These are phyloP conservation scores for Penicillium verrucosum DNA, from an alignment of 2,329 filamentous ascomycete species.

Conservation along the genomic window DNA sequence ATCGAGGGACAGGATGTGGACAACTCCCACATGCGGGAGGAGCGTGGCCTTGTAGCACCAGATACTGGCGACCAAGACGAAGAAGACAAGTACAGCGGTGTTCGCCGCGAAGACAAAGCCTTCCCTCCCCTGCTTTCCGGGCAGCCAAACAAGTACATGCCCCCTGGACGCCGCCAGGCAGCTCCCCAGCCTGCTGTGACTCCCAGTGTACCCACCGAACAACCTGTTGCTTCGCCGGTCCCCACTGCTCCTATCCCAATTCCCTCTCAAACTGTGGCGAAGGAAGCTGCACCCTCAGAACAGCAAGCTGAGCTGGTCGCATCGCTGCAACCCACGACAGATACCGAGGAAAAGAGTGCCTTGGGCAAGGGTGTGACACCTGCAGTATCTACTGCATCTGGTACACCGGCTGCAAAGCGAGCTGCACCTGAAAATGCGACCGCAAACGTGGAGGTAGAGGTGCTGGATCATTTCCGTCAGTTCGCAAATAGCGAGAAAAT, in stretches of 20 bases:
- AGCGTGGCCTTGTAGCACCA: constrained; percentile 67
- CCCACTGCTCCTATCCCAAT: constrained; percentile 43
- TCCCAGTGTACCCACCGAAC: constrained; percentile 80
- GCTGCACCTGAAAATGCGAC: constrained; percentile 52
- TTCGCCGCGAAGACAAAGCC: constrained; percentile 63
- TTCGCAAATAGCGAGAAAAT: constrained; percentile 62
- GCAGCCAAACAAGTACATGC: constrained; percentile 74
- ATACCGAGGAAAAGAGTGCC: constrained; percentile 26
- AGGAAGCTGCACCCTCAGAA: constrained; percentile 24
- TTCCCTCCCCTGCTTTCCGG: constrained; percentile 64
- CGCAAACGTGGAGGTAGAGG: constrained; percentile 59
- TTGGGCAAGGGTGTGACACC: constrained; percentile 19
- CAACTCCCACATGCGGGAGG: constrained; percentile 84
- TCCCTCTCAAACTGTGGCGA: constrained; percentile 25
- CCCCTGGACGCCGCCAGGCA: constrained; percentile 80
- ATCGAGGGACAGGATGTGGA: constrained; percentile 73
- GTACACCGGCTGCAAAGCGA: constrained; percentile 32
- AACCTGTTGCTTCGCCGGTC: constrained; percentile 62
- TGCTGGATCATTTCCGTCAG: constrained; percentile 62
- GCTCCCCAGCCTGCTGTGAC: constrained; percentile 69
- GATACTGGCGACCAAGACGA: constrained; percentile 72
- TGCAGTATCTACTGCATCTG: constrained; percentile 45
- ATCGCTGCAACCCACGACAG: constrained; percentile 22
- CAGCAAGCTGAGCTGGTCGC: constrained; percentile 21
- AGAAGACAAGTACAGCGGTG: constrained; percentile 96